phyloP scores from a whole-genome alignment of 345 rosid genomes.

The Corchorus capsularis region DNA sequence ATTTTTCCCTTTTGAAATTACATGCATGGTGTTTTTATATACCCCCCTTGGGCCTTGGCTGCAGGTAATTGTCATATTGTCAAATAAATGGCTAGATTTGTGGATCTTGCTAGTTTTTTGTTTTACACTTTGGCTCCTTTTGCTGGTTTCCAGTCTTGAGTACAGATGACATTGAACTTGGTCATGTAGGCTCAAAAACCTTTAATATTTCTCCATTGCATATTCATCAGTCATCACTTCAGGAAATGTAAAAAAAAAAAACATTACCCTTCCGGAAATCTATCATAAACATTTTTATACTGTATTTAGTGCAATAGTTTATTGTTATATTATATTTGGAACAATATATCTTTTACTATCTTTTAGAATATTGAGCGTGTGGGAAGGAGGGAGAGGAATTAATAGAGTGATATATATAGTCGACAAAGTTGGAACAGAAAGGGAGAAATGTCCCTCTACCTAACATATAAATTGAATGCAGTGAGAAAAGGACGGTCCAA shows the following conservation, averaged over 20 bases:
- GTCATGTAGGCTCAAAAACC: background rate
- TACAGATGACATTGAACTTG: background rate
- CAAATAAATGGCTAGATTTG: background rate
- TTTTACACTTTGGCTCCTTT: background rate
- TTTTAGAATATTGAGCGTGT: no score
- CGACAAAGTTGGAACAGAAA: background rate
- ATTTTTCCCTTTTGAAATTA: background rate
- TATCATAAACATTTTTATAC: no score
- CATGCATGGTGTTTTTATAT: no score
- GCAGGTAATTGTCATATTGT: background rate
- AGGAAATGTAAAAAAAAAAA: no score
- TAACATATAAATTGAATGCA: background rate
- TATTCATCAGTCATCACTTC: no score
- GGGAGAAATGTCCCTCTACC: constrained; percentile 8
- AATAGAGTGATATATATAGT: no score
- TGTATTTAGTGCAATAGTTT: no score
- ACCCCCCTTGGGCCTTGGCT: background rate
- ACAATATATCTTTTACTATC: no score
- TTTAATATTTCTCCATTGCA: no score
- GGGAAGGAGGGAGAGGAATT: no score
- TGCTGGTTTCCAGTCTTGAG: background rate
- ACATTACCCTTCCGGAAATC: no score
- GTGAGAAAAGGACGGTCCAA: background rate
- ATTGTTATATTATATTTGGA: no score
- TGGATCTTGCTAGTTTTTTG: background rate